These are phyloP conservation scores for Castanea sativa DNA, from an alignment of 306 rosid genomes.

Conservation along the genomic window DNA sequence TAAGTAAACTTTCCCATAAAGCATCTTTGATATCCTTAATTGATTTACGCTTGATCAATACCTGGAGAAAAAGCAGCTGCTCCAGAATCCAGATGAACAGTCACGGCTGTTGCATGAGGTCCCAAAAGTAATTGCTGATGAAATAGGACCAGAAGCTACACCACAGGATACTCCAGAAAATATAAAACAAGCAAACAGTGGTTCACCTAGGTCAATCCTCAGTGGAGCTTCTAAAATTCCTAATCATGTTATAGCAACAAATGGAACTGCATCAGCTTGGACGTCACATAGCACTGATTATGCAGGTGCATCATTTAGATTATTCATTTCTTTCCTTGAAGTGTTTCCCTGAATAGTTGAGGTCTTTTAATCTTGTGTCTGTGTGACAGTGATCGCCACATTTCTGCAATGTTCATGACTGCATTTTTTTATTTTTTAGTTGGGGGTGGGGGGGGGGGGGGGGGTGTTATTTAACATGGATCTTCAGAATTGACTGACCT, in stretches of 20 bases:
- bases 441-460: not conserved
- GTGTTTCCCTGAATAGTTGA: not conserved
- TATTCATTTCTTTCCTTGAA: constrained; percentile 1
- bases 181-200: constrained; percentile 22
- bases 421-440: not conserved
- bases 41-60: constrained; percentile 58
- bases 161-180: constrained; percentile 30
- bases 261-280: constrained; percentile 24
- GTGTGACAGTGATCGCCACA: not conserved
- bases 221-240: constrained; percentile 39
- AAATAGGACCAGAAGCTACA: constrained; percentile 41
- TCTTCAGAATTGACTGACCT: not conserved
- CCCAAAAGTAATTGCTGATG: constrained; percentile 66
- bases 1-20: constrained; percentile 1
- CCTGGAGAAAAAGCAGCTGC: constrained; percentile 64
- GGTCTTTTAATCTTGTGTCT: not conserved
- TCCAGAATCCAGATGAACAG: constrained; percentile 62
- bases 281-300: constrained; percentile 19
- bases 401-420: not conserved
- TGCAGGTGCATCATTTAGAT: constrained; percentile 48
- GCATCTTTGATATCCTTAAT: constrained; percentile 46
- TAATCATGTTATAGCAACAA: constrained; percentile 23
- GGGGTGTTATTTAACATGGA: not conserved
- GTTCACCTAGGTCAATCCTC: constrained; percentile 44
- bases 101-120: constrained; percentile 55